Conservation (phyloP, 805 yeast genomes). For the Diddensiella transvaalensis region DNA sequence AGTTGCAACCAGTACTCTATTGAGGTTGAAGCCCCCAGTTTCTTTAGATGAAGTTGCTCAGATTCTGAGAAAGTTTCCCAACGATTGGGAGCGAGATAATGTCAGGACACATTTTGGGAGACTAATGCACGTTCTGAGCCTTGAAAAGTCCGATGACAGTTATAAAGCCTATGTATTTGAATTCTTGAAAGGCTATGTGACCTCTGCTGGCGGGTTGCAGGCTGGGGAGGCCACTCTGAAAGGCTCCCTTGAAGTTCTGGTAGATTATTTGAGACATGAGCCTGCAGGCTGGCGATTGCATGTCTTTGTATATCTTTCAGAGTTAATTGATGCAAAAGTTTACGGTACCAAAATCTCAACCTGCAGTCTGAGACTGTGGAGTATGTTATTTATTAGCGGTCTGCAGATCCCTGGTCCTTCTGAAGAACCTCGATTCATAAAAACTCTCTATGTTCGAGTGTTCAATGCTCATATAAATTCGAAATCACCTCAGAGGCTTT, state of each 20-base stretch:
- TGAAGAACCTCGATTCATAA: conserved; percentile 36
- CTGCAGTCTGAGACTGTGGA: conserved; percentile 14
- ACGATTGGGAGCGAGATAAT: conserved; percentile 2
- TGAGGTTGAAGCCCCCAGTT: conserved; percentile 21
- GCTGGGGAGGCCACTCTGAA: conserved; percentile 12
- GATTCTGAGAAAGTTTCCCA: not conserved
- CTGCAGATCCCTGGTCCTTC: conserved; percentile 20
- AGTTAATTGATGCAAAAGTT: conserved; percentile 6
- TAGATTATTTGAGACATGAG: conserved; percentile 4
- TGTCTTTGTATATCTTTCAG: conserved; percentile 6
- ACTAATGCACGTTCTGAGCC: conserved; percentile 7
- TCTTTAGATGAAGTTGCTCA: not conserved
- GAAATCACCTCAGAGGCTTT: conserved; percentile 37
- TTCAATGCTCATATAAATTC: conserved; percentile 58
- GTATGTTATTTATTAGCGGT: conserved; percentile 14
- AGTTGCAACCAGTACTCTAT: conserved; percentile 41
- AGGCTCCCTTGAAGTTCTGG: conserved; percentile 14
- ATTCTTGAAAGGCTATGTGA: conserved; percentile 31
- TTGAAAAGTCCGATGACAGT: not conserved
- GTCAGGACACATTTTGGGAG: conserved; percentile 1
- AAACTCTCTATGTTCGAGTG: conserved; percentile 35
- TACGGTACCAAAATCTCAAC: conserved; percentile 2
- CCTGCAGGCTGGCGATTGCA: conserved; percentile 3
- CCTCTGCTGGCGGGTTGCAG: conserved; percentile 27
- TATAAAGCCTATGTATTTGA: conserved; percentile 3